Evolutionary conservation across 352 stramenopile species (phyloP).

Genomic region (Globisporangium paroecandrum): DNA sequence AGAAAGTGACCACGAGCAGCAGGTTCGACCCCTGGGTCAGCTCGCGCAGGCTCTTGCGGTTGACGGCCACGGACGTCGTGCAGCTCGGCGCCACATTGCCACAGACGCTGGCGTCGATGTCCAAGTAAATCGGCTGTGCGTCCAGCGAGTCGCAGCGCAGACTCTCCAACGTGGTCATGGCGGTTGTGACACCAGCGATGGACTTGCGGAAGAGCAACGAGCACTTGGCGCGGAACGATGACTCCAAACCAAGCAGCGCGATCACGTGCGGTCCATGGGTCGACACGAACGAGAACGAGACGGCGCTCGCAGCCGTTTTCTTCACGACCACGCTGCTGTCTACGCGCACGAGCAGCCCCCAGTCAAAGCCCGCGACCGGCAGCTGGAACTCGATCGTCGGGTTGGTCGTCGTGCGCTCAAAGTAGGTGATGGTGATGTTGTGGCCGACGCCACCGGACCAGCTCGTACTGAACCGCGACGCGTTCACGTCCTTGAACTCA

Average conservation of each 20-base stretch:
- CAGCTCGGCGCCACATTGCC: constrained; percentile 16
- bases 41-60: constrained; percentile 11
- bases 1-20: constrained; percentile 2
- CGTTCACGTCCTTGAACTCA: constrained; percentile 38
- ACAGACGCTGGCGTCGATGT: constrained; percentile 33
- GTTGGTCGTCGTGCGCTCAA: constrained; percentile 29
- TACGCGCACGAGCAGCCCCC: constrained; percentile 29
- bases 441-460: constrained; percentile 35
- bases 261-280: constrained; percentile 34
- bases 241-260: constrained; percentile 43
- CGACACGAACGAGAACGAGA: constrained; percentile 43
- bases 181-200: background rate
- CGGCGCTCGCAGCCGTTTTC: constrained; percentile 21
- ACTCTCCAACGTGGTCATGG: constrained; percentile 18
- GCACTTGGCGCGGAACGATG: constrained; percentile 30
- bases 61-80: constrained; percentile 13
- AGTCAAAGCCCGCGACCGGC: constrained; percentile 46
- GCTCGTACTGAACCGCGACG: constrained; percentile 23
- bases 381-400: constrained; percentile 48
- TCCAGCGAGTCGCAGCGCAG: constrained; percentile 57
- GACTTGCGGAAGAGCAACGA: constrained; percentile 45
- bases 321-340: constrained; percentile 30
- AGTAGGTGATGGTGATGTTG: constrained; percentile 56
- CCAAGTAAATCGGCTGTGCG: constrained; percentile 31
- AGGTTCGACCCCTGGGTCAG: constrained; percentile 3